Base-by-base conservation (phyloP, 352 stramenopile species). In the Phytophthora aleatoria region DNA sequence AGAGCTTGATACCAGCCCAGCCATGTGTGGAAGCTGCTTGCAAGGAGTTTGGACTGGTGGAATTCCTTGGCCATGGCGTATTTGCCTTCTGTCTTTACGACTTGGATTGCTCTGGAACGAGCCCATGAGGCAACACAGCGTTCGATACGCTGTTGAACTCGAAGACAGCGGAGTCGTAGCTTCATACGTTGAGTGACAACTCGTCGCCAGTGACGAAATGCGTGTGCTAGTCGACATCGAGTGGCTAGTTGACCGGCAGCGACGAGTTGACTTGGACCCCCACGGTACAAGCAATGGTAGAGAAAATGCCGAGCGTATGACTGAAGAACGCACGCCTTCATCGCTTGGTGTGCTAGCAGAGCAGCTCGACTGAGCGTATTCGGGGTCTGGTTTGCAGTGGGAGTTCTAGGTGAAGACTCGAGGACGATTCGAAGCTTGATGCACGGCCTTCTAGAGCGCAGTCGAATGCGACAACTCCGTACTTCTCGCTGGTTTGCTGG, bases 51-150 rank as follows among this genome's bases (percentile, higher is more conserved):
- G 4, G 59, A 33, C 13, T 73, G 65, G n/a, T 80, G 49, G 26
- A 78, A 88, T 27, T 65, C 63, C 51, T 88, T 85, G 3, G 72
- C 76, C 33, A 77, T 56, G 1, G 61, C 76, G 56, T 76, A 88
- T 52, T 86, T 86, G 15, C 76, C 76, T 38, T 86, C 76, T 5
- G 20, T 56, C 15, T 70, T 45, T 0, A 79, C 52, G 24, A 86
- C n/a, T 33, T 41, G 16, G 10, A 44, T 9, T 3, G 73, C 70
- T 44, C 38, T 48, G 3, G 20, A 20, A 31, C 13, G 39, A 64
- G 53, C 42, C 39, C 50, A 64, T 8, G 54, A 60, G 7, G 1
- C 12, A 16, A 28, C 42, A 54, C 12, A 42, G 15, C 33, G 35
- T 28, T 50, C 20, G 15, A 72, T 63, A 3, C 54, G 58, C 3